phyloP scores from a whole-genome alignment of 2,329 filamentous ascomycete species.

The Fusarium nelsonii region DNA sequence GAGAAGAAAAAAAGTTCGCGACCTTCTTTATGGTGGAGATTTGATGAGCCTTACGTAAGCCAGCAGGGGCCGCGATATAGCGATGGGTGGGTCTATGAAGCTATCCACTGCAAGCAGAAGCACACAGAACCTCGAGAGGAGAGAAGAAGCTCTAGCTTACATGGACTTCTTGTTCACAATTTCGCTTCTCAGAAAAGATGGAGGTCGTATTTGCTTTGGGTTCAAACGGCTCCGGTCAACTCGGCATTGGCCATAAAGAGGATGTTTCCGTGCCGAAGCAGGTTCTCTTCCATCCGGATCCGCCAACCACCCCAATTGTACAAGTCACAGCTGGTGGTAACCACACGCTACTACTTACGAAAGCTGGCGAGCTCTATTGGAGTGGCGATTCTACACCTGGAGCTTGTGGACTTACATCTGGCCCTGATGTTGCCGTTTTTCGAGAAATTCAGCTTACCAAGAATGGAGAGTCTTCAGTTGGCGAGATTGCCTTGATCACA shows the following conservation, averaged over 20 bases:
- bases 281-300: conserved; percentile 66
- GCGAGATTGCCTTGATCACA: conserved; percentile 61
- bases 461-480: conserved; percentile 48
- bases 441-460: conserved; percentile 54
- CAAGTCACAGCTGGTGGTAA: conserved; percentile 78
- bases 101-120: conserved; percentile 35
- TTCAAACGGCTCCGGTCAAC: conserved; percentile 81
- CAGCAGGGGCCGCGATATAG: conserved; percentile 36
- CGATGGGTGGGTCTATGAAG: conserved; percentile 43
- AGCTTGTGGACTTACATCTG: conserved; percentile 63
- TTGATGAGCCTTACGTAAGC: conserved; percentile 40
- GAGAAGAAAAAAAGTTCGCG: conserved; percentile 41
- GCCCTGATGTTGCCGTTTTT: conserved; percentile 54
- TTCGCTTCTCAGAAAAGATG: conserved; percentile 50
- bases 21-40: conserved; percentile 44
- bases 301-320: conserved; percentile 53
- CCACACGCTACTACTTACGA: conserved; percentile 81
- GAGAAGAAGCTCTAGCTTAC: neutral
- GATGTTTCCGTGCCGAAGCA: conserved; percentile 76
- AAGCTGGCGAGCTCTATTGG: conserved; percentile 70
- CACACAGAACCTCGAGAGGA: conserved; percentile 15
- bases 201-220: conserved; percentile 75
- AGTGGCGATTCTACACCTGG: conserved; percentile 71
- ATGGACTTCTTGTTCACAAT: conserved; percentile 17
- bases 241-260: conserved; percentile 77